Conservation (phyloP, 176 grass and related monocot genomes). For the Secale cereale region DNA sequence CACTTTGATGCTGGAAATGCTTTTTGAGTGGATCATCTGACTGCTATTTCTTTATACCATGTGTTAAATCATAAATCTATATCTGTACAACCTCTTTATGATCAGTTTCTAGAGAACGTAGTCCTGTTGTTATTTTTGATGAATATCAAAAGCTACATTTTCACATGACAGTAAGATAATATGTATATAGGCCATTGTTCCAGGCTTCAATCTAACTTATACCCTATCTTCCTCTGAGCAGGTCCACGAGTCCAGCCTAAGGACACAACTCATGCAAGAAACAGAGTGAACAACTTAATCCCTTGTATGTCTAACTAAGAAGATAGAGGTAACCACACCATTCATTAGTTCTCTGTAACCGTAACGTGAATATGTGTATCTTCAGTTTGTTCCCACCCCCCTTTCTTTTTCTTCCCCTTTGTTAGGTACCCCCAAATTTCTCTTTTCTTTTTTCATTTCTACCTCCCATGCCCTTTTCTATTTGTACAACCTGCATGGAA, state of each 20-base stretch:
- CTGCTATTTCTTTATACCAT: not conserved
- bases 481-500: constrained; percentile 55
- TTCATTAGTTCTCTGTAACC: constrained; percentile 47
- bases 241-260: constrained; percentile 86
- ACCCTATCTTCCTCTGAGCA: constrained; percentile 30
- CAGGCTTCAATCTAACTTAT: constrained; percentile 14
- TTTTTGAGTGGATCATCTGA: not conserved
- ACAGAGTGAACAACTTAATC: constrained; percentile 45
- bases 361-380: constrained; percentile 50
- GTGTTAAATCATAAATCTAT: not conserved
- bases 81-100: not conserved
- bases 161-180: not conserved
- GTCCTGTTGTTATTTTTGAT: not conserved
- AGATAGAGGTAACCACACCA: constrained; percentile 51
- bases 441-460: constrained; percentile 6
- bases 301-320: constrained; percentile 47
- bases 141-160: not conserved
- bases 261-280: constrained; percentile 77
- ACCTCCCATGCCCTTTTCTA: constrained; percentile 20
- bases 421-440: constrained; percentile 12
- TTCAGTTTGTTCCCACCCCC: not conserved
- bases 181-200: not conserved
- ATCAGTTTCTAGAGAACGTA: not conserved
- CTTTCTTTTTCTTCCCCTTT: not conserved
- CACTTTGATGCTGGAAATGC: not conserved